Conservation (phyloP, 2,329 filamentous ascomycete genomes). For the Aulographum hederae region DNA sequence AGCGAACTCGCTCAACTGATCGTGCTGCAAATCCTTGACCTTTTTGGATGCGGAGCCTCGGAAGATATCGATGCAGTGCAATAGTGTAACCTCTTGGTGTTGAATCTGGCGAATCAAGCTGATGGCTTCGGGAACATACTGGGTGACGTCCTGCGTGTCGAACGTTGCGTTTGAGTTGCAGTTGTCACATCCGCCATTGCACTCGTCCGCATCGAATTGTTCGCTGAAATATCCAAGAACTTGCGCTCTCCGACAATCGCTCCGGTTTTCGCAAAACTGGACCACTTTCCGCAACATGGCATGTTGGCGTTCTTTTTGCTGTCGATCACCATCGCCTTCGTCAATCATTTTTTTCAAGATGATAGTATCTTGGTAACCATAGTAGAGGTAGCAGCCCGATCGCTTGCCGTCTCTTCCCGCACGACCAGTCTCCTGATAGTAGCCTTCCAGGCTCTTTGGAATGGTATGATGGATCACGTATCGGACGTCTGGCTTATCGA, state of each 20-base stretch:
- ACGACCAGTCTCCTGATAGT: slow-evolving; percentile 94
- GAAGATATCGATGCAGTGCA: slow-evolving; percentile 72
- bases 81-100: slow-evolving; percentile 45
- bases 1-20: slow-evolving; percentile 41
- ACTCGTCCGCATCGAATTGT: slow-evolving; percentile 52
- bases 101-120: slow-evolving; percentile 35
- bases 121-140: slow-evolving; percentile 54
- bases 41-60: slow-evolving; percentile 48
- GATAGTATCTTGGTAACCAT: slow-evolving; percentile 59
- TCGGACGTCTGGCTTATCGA: slow-evolving; percentile 90
- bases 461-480: slow-evolving; percentile 90
- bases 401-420: slow-evolving; percentile 78
- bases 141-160: slow-evolving; percentile 58
- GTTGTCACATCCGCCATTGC: slow-evolving; percentile 69
- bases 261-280: slow-evolving; percentile 75
- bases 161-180: slow-evolving; percentile 58
- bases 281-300: slow-evolving; percentile 74
- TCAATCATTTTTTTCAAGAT: slow-evolving; percentile 66
- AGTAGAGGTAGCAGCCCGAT: slow-evolving; percentile 84
- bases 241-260: slow-evolving; percentile 72
- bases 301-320: slow-evolving; percentile 70
- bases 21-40: slow-evolving; percentile 33
- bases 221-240: slow-evolving; percentile 93
- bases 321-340: slow-evolving; percentile 46
- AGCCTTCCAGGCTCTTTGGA: slow-evolving; percentile 90